These are phyloP conservation scores for Tulasnella sp. DNA, from an alignment of 768 basidiomycete species.

Conservation along the genomic window DNA sequence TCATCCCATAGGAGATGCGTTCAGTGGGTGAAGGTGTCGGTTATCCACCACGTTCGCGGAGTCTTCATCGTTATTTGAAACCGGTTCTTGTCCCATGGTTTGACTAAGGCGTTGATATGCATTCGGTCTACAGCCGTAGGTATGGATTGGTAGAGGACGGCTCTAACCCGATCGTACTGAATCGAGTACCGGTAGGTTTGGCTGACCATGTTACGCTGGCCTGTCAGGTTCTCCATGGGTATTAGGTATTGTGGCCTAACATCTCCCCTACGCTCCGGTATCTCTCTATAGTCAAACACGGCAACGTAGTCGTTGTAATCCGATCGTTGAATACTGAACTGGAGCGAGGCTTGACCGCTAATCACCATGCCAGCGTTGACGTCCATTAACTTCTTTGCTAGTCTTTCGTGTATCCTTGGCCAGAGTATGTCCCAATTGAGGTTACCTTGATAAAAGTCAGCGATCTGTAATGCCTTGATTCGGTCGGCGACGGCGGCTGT, in stretches of 20 bases:
- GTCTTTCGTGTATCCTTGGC: too few relatives aligned
- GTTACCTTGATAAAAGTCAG: too few relatives aligned
- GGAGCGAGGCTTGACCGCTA: too few relatives aligned
- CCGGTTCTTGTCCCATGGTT: background rate
- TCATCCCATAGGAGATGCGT: background rate
- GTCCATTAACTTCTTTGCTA: too few relatives aligned
- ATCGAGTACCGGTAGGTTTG: background rate
- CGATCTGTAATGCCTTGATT: too few relatives aligned
- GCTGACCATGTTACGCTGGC: background rate
- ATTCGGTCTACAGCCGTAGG: background rate
- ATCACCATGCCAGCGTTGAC: too few relatives aligned
- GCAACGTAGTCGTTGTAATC: background rate
- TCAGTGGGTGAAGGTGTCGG: background rate
- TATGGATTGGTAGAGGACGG: background rate
- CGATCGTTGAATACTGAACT: too few relatives aligned
- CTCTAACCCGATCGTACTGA: background rate
- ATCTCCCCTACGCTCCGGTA: background rate
- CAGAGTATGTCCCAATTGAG: too few relatives aligned
- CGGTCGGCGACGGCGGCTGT: too few relatives aligned
- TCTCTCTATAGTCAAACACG: background rate
- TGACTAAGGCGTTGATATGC: background rate
- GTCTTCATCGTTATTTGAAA: background rate
- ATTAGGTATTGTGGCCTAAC: background rate
- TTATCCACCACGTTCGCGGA: background rate
- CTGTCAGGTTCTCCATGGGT: background rate